A percentile compares a stretch with the other conserved stretches of the same genome.
Conservation (phyloP, 2,329 filamentous ascomycete species). For the Dactylellina cionopaga region DNA sequence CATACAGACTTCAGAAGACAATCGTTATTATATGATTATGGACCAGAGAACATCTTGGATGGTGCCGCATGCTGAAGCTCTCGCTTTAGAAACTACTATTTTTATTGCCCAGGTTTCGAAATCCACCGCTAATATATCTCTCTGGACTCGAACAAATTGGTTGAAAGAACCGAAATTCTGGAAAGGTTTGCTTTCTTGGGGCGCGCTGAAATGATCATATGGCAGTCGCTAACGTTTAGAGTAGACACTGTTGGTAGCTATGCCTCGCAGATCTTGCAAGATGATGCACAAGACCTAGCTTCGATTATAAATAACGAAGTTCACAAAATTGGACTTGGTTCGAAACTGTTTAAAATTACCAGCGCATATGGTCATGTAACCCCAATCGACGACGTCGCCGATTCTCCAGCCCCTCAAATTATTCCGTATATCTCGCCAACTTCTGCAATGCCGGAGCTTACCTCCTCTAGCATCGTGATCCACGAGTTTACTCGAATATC, state of each 20-base stretch:
- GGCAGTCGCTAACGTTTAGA: background rate
- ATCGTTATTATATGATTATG: conserved; percentile 72
- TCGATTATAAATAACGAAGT: conserved; percentile 33
- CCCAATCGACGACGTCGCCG: background rate
- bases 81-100: conserved; percentile 86
- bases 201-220: background rate
- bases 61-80: conserved; percentile 80
- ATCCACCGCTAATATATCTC: conserved; percentile 87
- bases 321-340: conserved; percentile 9
- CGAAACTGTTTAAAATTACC: conserved; percentile 36
- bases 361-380: conserved; percentile 33
- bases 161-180: conserved; percentile 69
- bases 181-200: conserved; percentile 57
- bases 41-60: conserved; percentile 79
- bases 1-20: conserved; percentile 34
- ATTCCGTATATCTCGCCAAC: background rate
- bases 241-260: conserved; percentile 21
- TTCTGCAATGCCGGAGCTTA: conserved; percentile 33
- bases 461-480: conserved; percentile 7
- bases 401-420: background rate
- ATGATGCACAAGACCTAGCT: conserved; percentile 42
- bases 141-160: conserved; percentile 92
- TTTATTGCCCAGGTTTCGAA: conserved; percentile 94
- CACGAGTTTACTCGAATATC: background rate
- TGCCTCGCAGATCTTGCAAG: conserved; percentile 27